Percentiles rank a stretch among this genome's conserved stretches.
Conservation (phyloP, 2,329 filamentous ascomycete genomes). For the Atkinsonella texensis region DNA sequence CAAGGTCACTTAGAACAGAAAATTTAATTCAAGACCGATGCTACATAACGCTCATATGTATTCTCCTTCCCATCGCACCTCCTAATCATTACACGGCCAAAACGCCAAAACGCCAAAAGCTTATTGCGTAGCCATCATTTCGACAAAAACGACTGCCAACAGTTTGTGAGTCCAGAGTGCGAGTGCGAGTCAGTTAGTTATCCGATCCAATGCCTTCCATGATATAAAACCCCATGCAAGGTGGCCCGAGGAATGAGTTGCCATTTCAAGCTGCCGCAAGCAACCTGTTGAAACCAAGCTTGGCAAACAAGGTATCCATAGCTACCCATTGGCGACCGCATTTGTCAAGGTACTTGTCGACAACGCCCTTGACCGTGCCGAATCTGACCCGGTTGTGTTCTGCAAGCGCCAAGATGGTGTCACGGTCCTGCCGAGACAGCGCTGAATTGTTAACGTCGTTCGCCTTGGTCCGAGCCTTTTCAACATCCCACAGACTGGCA, state of each 20-base stretch:
- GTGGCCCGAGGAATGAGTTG: background rate
- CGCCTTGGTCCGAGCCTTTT: constrained; percentile 54
- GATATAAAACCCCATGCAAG: background rate
- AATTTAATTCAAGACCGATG: background rate
- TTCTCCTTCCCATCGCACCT: background rate
- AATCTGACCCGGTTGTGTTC: constrained; percentile 78
- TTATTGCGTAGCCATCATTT: background rate
- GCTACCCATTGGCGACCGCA: constrained; percentile 87
- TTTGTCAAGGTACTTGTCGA: constrained; percentile 77
- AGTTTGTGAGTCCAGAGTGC: background rate
- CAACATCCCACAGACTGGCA: constrained; percentile 74
- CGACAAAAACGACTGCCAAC: background rate
- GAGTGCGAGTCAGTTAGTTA: background rate
- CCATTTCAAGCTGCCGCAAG: constrained; percentile 7
- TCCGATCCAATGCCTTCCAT: background rate
- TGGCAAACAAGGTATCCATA: constrained; percentile 78
- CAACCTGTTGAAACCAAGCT: constrained; percentile 41
- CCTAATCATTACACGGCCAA: background rate
- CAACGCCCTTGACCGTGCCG: constrained; percentile 59
- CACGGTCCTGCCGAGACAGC: constrained; percentile 40
- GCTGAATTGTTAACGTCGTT: constrained; percentile 35
- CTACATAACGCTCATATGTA: background rate
- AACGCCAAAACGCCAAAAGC: background rate
- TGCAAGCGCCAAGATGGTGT: constrained; percentile 58
- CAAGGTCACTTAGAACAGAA: background rate